These are phyloP conservation scores for Backusella tarrabulga DNA, from an alignment of 192 early-diverging fungal species.

Conservation along the genomic window DNA sequence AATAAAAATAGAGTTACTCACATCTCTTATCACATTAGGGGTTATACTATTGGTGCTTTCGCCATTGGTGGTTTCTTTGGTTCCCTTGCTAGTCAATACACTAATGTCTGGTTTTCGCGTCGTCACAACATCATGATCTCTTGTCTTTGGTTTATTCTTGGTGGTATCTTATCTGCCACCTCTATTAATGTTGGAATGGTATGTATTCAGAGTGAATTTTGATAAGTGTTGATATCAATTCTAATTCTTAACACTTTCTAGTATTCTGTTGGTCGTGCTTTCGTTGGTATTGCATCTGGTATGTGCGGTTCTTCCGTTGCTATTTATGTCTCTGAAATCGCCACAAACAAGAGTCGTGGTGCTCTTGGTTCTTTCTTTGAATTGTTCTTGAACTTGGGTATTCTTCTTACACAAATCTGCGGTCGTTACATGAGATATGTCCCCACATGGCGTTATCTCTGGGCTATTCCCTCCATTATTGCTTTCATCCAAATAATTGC, in stretches of 20 bases:
- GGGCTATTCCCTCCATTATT: slow-evolving; percentile 61
- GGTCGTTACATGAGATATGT: slow-evolving; percentile 59
- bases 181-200: slow-evolving; percentile 57
- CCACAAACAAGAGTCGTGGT: slow-evolving; percentile 70
- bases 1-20: neutral
- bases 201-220: neutral
- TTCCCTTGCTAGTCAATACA: slow-evolving; percentile 47
- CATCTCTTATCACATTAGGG: slow-evolving; percentile 21
- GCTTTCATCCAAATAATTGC: slow-evolving; percentile 55
- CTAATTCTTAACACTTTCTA: neutral
- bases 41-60: slow-evolving; percentile 46
- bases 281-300: slow-evolving; percentile 77
- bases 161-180: slow-evolving; percentile 61
- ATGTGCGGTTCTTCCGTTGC: slow-evolving; percentile 58
- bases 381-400: slow-evolving; percentile 77
- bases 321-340: slow-evolving; percentile 77
- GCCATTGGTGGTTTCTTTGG: slow-evolving; percentile 59
- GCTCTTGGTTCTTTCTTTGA: slow-evolving; percentile 73
- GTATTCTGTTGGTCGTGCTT: slow-evolving; percentile 65
- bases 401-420: slow-evolving; percentile 68
- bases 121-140: slow-evolving; percentile 57
- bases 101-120: slow-evolving; percentile 45
- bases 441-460: slow-evolving; percentile 74
- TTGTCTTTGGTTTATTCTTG: slow-evolving; percentile 66
- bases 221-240: neutral